Base-by-base conservation (phyloP, 2,329 filamentous ascomycete genomes). In the Phoma sp. region DNA sequence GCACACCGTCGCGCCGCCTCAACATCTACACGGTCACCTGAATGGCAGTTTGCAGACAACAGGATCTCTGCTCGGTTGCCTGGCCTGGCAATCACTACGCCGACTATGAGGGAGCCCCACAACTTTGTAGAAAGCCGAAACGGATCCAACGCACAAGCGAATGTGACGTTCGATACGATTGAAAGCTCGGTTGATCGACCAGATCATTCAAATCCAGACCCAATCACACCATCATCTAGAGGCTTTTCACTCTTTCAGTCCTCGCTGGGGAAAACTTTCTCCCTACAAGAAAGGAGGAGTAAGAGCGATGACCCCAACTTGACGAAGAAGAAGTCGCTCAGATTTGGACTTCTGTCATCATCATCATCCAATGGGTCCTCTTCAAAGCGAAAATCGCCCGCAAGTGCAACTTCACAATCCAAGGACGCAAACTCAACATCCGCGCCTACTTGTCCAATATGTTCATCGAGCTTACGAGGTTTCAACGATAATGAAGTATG, bases 101-200 rank as follows among this genome's bases (percentile, higher is more conserved):
- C 45, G 2, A 25, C 9, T 5, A 2, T 14, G 7, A 7, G 15
- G 14, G 28, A 17, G 18, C 5, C 9, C 7, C 15, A 36, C 7
- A 2, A 2, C n/a, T n/a, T 20, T 4, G 15, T n/a, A 4, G 4
- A 15, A 10, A 21, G 7, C 7, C 11, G 11, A n/a, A 49, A 48
- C 18, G 25, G 14, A 23, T 32, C 49, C 14, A 29, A 20, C 2
- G 36, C 37, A 17, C 30, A 38, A 23, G 23, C 42, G 12, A 47
- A 26, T 20, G 50, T 53, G 4, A 53, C 42, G 4, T 53, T 47
- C 6, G 50, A 53, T 21, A 12, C 37, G 5, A 53, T 53, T 11
- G 50, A 47, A 37, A 42, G 9, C 18, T 47, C 50, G 1, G n/a
- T 47, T 5, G 17, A 37, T 12, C 18, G 26, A 11, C 25, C 49